These are phyloP conservation scores for Lipomyces japonicus DNA, from an alignment of 805 yeast species.

Conservation along the genomic window DNA sequence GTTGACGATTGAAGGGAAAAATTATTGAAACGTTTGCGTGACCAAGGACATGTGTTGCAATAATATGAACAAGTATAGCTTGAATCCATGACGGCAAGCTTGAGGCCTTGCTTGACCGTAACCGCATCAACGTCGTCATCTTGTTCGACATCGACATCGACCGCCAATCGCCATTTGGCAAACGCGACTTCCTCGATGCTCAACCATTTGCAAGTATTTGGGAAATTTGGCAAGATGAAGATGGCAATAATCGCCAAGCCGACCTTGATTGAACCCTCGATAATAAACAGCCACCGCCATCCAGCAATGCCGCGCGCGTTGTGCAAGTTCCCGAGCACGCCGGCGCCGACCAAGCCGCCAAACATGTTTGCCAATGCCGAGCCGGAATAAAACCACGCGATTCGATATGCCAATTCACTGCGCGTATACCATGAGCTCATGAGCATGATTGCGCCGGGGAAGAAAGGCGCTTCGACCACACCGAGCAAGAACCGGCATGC, in stretches of 20 bases:
- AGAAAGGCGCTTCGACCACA: constrained; percentile 41
- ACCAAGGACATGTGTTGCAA: constrained; percentile 21
- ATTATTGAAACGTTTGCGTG: constrained; percentile 43
- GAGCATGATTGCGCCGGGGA: constrained; percentile 40
- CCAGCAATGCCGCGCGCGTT: constrained; percentile 41
- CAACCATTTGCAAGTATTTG: constrained; percentile 31
- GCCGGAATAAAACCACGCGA: constrained; percentile 42
- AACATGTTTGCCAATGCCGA: constrained; percentile 51
- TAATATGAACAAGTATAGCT: constrained; percentile 18
- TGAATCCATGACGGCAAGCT: constrained; percentile 19
- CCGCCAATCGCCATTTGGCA: constrained; percentile 27
- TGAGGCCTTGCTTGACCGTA: constrained; percentile 15
- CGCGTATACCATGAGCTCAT: constrained; percentile 41
- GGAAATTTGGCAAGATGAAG: constrained; percentile 47
- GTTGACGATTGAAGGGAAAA: constrained; percentile 55
- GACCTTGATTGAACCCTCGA: constrained; percentile 45
- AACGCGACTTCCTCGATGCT: constrained; percentile 22
- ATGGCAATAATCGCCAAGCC: constrained; percentile 33
- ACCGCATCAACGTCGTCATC: constrained; percentile 16
- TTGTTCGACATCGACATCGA: constrained; percentile 22
- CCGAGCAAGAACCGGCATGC: constrained; percentile 40
- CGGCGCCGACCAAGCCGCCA: constrained; percentile 49
- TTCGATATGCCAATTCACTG: constrained; percentile 43
- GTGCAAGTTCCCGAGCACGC: constrained; percentile 44
- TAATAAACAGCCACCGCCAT: constrained; percentile 53